These are phyloP conservation scores for Pseudisothecium myosuroides DNA, from an alignment of 225 moss, liverwort and hornwort species.

Conservation along the genomic window DNA sequence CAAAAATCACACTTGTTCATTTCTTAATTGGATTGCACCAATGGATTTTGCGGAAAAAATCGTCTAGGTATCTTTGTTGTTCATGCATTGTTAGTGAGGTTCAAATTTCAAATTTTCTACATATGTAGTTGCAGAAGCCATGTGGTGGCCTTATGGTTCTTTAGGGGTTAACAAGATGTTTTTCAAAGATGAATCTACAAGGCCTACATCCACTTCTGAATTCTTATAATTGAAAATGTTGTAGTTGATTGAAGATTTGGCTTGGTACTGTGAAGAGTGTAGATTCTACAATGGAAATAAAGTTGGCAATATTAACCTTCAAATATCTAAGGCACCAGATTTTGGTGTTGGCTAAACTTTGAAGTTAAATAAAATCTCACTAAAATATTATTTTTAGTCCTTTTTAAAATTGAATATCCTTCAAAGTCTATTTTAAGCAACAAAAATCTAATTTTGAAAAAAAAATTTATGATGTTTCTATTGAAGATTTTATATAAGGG, in stretches of 20 bases:
- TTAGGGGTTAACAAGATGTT: neutral
- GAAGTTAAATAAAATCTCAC: neutral
- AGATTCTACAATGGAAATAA: neutral
- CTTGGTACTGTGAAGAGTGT: neutral
- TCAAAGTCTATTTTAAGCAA: neutral
- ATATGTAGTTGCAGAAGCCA: too few species aligned
- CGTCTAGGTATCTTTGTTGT: too few species aligned
- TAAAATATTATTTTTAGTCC: neutral
- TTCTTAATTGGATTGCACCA: too few species aligned
- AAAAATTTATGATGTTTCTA: neutral
- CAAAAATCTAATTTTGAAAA: neutral
- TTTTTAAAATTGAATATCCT: neutral
- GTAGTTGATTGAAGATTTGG: neutral
- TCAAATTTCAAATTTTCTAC: too few species aligned
- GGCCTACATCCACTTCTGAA: neutral
- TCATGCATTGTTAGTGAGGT: too few species aligned
- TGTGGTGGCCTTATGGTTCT: too few species aligned
- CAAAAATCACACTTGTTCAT: too few species aligned
- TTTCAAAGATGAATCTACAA: neutral
- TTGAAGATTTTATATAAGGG: neutral
- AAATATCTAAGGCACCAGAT: neutral
- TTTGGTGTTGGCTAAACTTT: neutral
- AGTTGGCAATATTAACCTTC: neutral
- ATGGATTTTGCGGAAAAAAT: too few species aligned
- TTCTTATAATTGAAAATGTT: neutral